phyloP scores from a whole-genome alignment of 176 grass and related monocot genomes.

The Hordeum marinum region DNA sequence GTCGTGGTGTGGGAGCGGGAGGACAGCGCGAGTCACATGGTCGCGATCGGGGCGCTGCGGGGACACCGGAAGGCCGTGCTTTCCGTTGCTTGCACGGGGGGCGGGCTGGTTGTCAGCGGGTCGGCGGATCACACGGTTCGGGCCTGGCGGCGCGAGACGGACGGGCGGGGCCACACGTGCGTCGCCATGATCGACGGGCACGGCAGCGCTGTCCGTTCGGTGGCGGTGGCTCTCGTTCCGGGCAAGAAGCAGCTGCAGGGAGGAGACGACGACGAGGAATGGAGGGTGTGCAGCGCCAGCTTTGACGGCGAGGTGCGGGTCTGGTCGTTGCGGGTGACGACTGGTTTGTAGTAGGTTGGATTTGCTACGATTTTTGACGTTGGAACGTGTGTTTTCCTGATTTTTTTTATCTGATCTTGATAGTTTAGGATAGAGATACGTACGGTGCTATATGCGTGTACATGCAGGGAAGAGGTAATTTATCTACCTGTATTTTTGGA shows the following conservation, averaged over 20 bases:
- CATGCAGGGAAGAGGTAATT: background rate
- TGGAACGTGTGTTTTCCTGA: background rate
- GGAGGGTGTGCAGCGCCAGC: slow-evolving; percentile 64
- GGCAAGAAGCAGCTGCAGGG: background rate
- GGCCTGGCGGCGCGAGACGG: slow-evolving; percentile 52
- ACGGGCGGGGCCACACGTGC: slow-evolving; percentile 41
- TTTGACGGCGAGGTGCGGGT: slow-evolving; percentile 77
- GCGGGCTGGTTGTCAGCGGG: slow-evolving; percentile 68
- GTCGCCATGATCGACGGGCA: slow-evolving; percentile 67
- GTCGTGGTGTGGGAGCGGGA: slow-evolving; percentile 91
- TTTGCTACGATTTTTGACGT: slow-evolving; percentile 30
- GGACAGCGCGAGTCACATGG: slow-evolving; percentile 66
- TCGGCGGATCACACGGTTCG: slow-evolving; percentile 74
- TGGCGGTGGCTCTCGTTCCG: slow-evolving; percentile 25
- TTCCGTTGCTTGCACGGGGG: slow-evolving; percentile 51
- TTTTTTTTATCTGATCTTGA: background rate
- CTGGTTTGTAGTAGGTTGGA: slow-evolving; percentile 17
- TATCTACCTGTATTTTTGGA: background rate
- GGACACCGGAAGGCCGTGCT: slow-evolving; percentile 74
- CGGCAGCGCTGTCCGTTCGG: slow-evolving; percentile 42
- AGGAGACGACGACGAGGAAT: slow-evolving; percentile 11
- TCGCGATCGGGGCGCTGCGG: slow-evolving; percentile 51
- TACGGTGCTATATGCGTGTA: background rate
- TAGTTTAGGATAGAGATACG: background rate
- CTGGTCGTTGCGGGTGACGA: slow-evolving; percentile 58